Conservation (phyloP, 1,284 basidiomycete genomes). For the Boletus mariae region DNA sequence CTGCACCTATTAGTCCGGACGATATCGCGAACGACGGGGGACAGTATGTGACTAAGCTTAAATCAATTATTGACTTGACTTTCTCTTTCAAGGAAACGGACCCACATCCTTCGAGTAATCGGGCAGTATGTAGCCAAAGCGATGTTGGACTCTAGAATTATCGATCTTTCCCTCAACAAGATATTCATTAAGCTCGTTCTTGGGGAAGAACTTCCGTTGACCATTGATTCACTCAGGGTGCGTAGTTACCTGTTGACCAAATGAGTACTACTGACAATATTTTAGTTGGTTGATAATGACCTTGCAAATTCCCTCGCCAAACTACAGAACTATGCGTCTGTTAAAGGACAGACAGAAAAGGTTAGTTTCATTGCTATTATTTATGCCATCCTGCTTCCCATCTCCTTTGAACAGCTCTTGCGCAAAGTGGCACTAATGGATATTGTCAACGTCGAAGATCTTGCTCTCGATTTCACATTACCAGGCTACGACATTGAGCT, state of each 20-base stretch:
- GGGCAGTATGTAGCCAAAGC: constrained; percentile 99
- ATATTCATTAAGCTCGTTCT: constrained; percentile 88
- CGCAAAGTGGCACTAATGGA: constrained; percentile 58
- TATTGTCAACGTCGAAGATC: constrained; percentile 74
- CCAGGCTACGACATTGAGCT: constrained; percentile 95
- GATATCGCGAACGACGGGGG: constrained; percentile 67
- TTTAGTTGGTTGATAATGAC: constrained; percentile 73
- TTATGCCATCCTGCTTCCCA: not conserved
- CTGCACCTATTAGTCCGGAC: constrained; percentile 70
- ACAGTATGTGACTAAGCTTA: constrained; percentile 50
- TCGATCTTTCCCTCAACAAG: constrained; percentile 93
- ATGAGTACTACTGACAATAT: constrained; percentile 12
- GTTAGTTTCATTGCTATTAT: constrained; percentile 30
- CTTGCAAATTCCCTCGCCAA: constrained; percentile 85
- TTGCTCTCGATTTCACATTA: constrained; percentile 93
- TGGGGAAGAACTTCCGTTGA: constrained; percentile 80
- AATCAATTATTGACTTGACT: not conserved
- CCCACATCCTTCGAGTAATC: constrained; percentile 84
- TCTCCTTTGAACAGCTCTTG: constrained; percentile 37
- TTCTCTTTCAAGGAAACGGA: constrained; percentile 55
- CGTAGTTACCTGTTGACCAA: constrained; percentile 19
- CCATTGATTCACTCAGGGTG: constrained; percentile 79
- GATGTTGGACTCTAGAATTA: constrained; percentile 94
- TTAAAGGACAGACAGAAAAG: constrained; percentile 50
- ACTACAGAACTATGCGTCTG: constrained; percentile 59